A percentile compares a stretch with the other conserved stretches of the same genome.
These are phyloP conservation scores for Phytopythium delawarense DNA, from an alignment of 352 stramenopile genomes.

Conservation along the genomic window DNA sequence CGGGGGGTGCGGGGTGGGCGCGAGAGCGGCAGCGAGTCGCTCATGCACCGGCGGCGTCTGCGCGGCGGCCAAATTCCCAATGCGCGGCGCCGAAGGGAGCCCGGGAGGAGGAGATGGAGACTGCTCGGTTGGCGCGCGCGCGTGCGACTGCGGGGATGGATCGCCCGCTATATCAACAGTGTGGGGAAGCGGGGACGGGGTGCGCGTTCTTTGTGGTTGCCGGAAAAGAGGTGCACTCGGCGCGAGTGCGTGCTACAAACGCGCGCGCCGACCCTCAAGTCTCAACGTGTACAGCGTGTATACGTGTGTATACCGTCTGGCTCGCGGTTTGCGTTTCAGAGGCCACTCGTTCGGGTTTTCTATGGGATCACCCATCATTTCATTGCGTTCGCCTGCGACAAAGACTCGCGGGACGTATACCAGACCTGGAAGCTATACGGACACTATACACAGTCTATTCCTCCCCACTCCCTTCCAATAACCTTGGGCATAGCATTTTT, in stretches of 20 bases:
- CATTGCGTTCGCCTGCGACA: background rate
- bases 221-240: background rate
- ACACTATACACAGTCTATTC: no score
- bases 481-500: no score
- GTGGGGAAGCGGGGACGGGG: background rate
- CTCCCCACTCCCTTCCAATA: no score
- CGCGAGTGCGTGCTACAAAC: slow-evolving; percentile 1
- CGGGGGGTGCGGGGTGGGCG: slow-evolving; percentile 13
- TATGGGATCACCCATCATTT: slow-evolving; percentile 4
- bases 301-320: background rate
- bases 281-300: background rate
- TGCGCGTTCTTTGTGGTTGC: slow-evolving; percentile 14
- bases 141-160: slow-evolving; percentile 4
- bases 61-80: slow-evolving; percentile 11
- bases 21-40: slow-evolving; percentile 1
- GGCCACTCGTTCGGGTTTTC: background rate
- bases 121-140: background rate
- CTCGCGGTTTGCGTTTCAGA: background rate
- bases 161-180: background rate
- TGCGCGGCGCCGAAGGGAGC: background rate
- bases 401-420: background rate
- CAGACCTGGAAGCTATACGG: background rate
- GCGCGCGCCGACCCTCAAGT: slow-evolving; percentile 1
- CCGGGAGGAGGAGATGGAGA: background rate
- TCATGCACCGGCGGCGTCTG: slow-evolving; percentile 5